phyloP scores from a whole-genome alignment of 2,329 filamentous ascomycete species.

The Setomelanomma holmii region DNA sequence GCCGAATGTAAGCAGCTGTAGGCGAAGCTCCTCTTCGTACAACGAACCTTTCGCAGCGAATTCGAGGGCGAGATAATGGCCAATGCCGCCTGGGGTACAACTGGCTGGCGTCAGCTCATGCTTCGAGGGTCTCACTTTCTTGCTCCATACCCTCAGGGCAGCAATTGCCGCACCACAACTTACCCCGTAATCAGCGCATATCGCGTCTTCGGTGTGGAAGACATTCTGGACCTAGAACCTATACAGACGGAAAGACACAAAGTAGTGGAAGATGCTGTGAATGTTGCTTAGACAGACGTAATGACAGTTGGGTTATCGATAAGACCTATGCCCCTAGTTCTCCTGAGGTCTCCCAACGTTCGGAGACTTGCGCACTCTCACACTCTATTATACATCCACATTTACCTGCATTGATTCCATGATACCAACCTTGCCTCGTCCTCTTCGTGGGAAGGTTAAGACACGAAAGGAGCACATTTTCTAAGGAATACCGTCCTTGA shows the following conservation, averaged over 20 bases:
- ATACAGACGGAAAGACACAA: no score
- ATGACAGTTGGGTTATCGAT: no score
- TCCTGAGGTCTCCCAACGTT: no score
- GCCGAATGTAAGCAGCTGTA: neutral
- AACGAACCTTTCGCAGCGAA: conserved; percentile 56
- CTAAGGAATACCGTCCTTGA: conserved; percentile 2
- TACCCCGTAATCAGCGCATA: conserved; percentile 50
- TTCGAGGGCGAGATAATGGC: conserved; percentile 64
- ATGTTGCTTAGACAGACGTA: no score
- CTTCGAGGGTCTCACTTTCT: neutral
- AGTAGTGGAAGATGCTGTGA: no score
- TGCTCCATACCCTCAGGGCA: neutral
- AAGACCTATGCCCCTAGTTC: no score
- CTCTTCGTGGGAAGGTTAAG: no score
- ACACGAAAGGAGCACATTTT: no score
- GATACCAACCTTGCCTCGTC: neutral
- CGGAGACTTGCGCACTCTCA: no score
- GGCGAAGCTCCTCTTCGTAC: neutral
- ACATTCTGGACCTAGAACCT: conserved; percentile 17
- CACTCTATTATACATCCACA: no score
- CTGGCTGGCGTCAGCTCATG: conserved; percentile 34
- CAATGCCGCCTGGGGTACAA: conserved; percentile 64
- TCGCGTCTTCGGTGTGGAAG: conserved; percentile 21
- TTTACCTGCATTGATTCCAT: no score
- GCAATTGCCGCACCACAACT: conserved; percentile 1